Evolutionary conservation across 345 rosid genomes (phyloP).

Genomic region (Lepidium aucheri): DNA sequence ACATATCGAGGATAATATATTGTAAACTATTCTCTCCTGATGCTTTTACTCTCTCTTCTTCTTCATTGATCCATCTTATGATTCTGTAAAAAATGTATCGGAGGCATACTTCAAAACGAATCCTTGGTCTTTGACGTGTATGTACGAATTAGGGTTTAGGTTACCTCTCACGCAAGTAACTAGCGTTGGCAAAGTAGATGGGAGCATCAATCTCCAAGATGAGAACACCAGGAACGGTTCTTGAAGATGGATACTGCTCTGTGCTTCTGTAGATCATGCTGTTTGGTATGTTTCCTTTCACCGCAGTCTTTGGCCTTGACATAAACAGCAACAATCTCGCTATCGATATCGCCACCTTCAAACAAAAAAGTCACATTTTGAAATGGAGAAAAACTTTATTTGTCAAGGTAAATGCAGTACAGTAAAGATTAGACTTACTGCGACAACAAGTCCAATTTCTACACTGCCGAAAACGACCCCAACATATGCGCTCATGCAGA

Average conservation of each 20-base stretch:
- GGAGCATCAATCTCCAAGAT: constrained; percentile 84
- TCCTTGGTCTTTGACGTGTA: not conserved
- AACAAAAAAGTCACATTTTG: not conserved
- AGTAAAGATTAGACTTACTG: constrained; percentile 38
- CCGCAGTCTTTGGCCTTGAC: constrained; percentile 70
- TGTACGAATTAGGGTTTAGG: not conserved
- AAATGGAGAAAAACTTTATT: not conserved
- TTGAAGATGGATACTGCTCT: constrained; percentile 69
- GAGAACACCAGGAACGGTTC: constrained; percentile 58
- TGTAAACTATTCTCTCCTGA: constrained; percentile 58
- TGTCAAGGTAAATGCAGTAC: not conserved
- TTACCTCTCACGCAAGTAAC: constrained; percentile 91
- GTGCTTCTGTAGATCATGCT: constrained; percentile 63
- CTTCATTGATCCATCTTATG: constrained; percentile 79
- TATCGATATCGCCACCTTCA: constrained; percentile 64
- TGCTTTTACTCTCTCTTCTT: constrained; percentile 56
- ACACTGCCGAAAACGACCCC: constrained; percentile 87
- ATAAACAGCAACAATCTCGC: constrained; percentile 58
- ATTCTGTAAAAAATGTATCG: constrained; percentile 37
- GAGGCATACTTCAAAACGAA: not conserved
- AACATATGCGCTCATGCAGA: constrained; percentile 66
- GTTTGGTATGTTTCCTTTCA: constrained; percentile 78
- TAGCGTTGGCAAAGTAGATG: constrained; percentile 77
- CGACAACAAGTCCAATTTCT: constrained; percentile 64
- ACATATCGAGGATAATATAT: constrained; percentile 68